Evolutionary conservation across 352 stramenopile species (phyloP).

Genomic region (Salisapilia sapeloensis): DNA sequence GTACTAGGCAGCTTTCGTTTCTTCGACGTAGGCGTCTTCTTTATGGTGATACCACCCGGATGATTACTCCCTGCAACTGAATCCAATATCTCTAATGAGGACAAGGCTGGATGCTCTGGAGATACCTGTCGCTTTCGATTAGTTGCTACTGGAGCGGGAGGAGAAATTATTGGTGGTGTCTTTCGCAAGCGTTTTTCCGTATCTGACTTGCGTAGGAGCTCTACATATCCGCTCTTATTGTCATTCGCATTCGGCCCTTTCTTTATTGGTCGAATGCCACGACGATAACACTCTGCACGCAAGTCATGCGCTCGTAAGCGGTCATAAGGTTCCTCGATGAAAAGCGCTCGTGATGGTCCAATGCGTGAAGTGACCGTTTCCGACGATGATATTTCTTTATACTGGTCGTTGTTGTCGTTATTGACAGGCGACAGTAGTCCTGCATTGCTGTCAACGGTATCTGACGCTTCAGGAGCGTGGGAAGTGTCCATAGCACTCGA

Average conservation of each 20-base stretch:
- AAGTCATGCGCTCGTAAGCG: constrained; percentile 54
- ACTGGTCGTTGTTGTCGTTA: too few relatives aligned
- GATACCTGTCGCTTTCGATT: constrained; percentile 4
- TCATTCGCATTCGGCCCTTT: constrained; percentile 72
- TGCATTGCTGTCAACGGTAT: too few relatives aligned
- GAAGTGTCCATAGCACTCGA: too few relatives aligned
- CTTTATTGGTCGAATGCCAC: constrained; percentile 57
- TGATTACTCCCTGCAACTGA: too few relatives aligned
- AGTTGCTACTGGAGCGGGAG: constrained; percentile 2
- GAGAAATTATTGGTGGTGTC: constrained; percentile 3
- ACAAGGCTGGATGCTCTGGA: too few relatives aligned
- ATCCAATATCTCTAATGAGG: too few relatives aligned
- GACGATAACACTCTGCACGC: constrained; percentile 63
- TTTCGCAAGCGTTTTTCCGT: constrained; percentile 10
- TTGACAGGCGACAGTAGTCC: too few relatives aligned
- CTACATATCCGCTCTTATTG: constrained; percentile 71
- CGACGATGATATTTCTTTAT: too few relatives aligned
- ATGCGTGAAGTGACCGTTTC: too few relatives aligned
- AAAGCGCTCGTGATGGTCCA: too few relatives aligned
- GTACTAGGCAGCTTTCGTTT: constrained; percentile 8
- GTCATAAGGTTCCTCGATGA: constrained; percentile 67
- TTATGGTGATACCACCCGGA: constrained; percentile 8
- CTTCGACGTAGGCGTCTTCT: constrained; percentile 10
- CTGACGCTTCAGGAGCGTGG: too few relatives aligned
- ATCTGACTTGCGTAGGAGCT: constrained; percentile 37